Evolutionary conservation across 2,329 filamentous ascomycete species (phyloP).

Genomic region (Epichloe amarillans): DNA sequence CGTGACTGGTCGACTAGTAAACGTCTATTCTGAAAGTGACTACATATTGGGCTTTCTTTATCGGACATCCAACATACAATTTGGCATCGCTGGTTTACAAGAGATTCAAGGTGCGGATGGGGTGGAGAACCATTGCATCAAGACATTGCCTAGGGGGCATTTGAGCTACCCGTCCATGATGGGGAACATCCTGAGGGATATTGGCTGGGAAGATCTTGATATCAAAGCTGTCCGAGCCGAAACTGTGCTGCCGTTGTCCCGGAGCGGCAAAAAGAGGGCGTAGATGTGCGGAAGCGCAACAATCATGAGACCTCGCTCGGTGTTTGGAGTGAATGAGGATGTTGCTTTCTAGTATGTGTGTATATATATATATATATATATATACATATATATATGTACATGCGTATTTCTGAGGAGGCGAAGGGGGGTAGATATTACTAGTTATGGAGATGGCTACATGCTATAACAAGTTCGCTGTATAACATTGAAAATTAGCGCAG

Average conservation of each 20-base stretch:
- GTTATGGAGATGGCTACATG: neutral
- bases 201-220: constrained; percentile 57
- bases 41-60: constrained; percentile 82
- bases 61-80: constrained; percentile 66
- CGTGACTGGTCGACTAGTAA: constrained; percentile 73
- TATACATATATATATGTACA: too few species aligned
- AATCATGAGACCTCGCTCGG: neutral
- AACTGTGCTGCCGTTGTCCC: constrained; percentile 4
- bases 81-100: constrained; percentile 75
- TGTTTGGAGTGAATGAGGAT: neutral
- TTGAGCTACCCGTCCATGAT: constrained; percentile 55
- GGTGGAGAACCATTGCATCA: constrained; percentile 56
- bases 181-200: constrained; percentile 52
- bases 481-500: neutral
- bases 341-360: neutral
- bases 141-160: constrained; percentile 53
- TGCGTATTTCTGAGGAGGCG: neutral
- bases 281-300: neutral
- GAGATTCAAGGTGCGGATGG: constrained; percentile 51
- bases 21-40: constrained; percentile 79
- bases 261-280: constrained; percentile 2
- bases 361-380: neutral
- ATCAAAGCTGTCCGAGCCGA: constrained; percentile 14
- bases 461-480: neutral
- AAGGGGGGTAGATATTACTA: neutral